Percentiles rank a stretch among this genome's conserved stretches.
Evolutionary conservation across 805 yeast genomes (phyloP).

Genomic region (Starmera caribaea): DNA sequence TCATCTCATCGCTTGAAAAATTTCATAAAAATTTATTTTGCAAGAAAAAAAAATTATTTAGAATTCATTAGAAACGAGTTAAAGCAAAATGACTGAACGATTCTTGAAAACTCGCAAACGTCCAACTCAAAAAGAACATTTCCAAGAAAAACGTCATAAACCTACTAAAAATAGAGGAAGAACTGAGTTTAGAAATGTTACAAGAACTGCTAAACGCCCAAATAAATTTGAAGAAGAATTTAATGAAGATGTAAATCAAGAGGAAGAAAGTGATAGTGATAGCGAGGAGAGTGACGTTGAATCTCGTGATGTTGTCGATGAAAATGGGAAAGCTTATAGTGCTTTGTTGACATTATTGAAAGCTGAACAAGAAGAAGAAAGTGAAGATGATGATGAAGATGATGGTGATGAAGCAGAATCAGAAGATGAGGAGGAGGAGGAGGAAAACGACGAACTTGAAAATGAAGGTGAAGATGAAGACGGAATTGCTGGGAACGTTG

Average conservation of each 20-base stretch:
- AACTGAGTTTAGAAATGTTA: conserved; percentile 47
- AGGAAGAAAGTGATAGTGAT: conserved; percentile 10
- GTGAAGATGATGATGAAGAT: conserved; percentile 4
- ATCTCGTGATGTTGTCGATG: conserved; percentile 12
- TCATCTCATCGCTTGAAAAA: too few species aligned
- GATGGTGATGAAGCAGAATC: conserved; percentile 8
- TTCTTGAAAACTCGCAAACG: neutral
- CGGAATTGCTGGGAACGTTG: conserved; percentile 11
- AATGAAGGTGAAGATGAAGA: conserved; percentile 19
- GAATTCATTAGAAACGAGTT: neutral
- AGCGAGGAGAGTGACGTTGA: conserved; percentile 6
- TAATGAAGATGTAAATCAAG: conserved; percentile 9
- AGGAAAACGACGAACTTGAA: conserved; percentile 20
- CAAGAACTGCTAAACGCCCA: conserved; percentile 40
- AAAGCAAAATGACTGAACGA: neutral
- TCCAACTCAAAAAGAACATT: neutral
- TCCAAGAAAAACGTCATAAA: conserved; percentile 2
- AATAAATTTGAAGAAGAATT: conserved; percentile 11
- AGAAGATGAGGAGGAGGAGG: conserved; percentile 18
- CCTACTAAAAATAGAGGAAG: conserved; percentile 38
- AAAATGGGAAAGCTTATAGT: conserved; percentile 43
- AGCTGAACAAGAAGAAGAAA: conserved; percentile 30
- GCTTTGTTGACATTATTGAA: conserved; percentile 57
- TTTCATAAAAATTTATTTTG: neutral
- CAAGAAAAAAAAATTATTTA: neutral